Conservation (phyloP, 805 yeast species). For the Lachancea sp. region DNA sequence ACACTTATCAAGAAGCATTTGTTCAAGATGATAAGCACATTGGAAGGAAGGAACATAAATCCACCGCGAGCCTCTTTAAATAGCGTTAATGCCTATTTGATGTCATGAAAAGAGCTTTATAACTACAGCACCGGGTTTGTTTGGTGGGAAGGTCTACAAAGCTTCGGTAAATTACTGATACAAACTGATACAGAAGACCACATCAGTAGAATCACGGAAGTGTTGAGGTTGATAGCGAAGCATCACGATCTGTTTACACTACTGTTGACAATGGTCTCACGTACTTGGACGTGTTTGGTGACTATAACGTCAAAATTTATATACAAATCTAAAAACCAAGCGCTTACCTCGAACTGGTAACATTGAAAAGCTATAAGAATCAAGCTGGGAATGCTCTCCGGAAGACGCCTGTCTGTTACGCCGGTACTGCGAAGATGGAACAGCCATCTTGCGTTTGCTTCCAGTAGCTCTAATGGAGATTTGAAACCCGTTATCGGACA, state of each 20-base stretch:
- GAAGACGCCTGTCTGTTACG: background rate
- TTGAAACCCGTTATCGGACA: background rate
- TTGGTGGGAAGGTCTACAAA: too few species aligned
- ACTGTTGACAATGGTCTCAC: too few species aligned
- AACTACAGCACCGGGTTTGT: background rate
- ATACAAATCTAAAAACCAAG: background rate
- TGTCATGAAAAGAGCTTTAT: conserved; percentile 31
- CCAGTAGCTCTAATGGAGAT: background rate
- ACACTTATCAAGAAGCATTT: conserved; percentile 51
- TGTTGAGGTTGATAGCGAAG: too few species aligned
- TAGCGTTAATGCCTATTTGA: conserved; percentile 54
- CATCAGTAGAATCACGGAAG: too few species aligned
- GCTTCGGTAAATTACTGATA: too few species aligned
- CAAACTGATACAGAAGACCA: too few species aligned
- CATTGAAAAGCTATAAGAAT: background rate
- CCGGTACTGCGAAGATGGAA: conserved; percentile 9
- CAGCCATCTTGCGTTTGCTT: conserved; percentile 10
- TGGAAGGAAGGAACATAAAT: conserved; percentile 44
- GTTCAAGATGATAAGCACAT: conserved; percentile 39
- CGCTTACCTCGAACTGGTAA: background rate
- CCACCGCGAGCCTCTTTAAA: conserved; percentile 77
- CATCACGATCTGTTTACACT: too few species aligned
- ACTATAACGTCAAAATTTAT: background rate
- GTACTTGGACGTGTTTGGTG: too few species aligned
- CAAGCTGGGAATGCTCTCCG: conserved; percentile 3